Base-by-base conservation (phyloP, 768 basidiomycete genomes). In the Austroboletus festivus region DNA sequence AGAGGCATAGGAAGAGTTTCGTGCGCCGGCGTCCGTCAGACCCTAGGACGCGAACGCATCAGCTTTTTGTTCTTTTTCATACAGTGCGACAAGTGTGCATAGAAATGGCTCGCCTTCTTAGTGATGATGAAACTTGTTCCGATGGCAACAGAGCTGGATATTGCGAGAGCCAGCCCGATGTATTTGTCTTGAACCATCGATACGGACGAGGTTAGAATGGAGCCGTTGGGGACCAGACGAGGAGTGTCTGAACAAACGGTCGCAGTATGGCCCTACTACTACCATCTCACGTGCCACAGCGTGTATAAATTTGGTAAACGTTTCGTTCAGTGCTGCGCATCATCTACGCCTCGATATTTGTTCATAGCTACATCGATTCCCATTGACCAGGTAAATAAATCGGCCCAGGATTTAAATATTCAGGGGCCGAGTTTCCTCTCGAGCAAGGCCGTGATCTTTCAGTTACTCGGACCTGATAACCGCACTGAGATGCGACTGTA, bases 91-190 rank as follows among this genome's bases (percentile, higher is more conserved):
- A 12, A 28, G 28, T 5, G 12, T 28, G 28, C 34, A 18, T 26
- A 30, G 22, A 5, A 18, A 38, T 2, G 10, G 40, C 71, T 55
- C 43, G 89, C 95, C 86, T 96, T 98, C 81, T 99, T 99, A 16
- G 95, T 99, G 65, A 99, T 95, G 64, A 99, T 96, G 68, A 93
- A 96, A 68, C 93, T 95, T 33, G 87, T 89, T 42, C 96, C 95
- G 57, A 98, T 98, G 50, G 88, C 84, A 21, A 89, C 62, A 12
- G 89, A 88, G 57, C 91, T 82, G 18, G 85, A 83, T 42, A 98
- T 71, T 45, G 96, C 94, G 47, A 99, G 81, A 21, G 82, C 79
- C 44, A 99, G 80, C 26, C 96, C 96, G 42, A 97, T 91, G 66
- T 93, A 95, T 73, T 93, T 96, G 73, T 96, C 95, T 59, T 96